Evolutionary conservation across 2,329 filamentous ascomycete species (phyloP).

Genomic region (Neocucurbitaria cava): DNA sequence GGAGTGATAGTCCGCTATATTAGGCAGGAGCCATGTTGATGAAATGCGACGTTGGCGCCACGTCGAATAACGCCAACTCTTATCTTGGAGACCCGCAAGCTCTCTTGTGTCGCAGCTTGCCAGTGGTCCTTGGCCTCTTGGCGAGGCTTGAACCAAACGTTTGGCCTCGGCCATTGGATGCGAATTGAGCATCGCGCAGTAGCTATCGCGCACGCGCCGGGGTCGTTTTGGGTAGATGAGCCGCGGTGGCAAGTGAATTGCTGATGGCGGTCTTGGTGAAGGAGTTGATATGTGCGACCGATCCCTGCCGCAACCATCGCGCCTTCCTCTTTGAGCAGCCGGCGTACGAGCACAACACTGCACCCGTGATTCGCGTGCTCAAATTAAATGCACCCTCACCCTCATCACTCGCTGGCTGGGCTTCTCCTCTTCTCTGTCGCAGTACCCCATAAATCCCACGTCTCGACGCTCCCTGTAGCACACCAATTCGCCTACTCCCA

Average conservation of each 20-base stretch:
- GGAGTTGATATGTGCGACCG: slow-evolving; percentile 1
- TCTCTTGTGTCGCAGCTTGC: slow-evolving; percentile 18
- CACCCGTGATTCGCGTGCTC: slow-evolving; percentile 17
- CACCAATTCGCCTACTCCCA: not conserved
- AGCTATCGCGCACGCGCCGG: slow-evolving; percentile 5
- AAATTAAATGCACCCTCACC: slow-evolving; percentile 11
- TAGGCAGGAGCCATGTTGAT: slow-evolving; percentile 16
- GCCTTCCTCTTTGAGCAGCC: slow-evolving; percentile 22
- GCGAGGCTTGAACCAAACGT: slow-evolving; percentile 15
- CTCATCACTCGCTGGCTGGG: slow-evolving; percentile 9
- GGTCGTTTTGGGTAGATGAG: slow-evolving; percentile 14
- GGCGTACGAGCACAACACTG: slow-evolving; percentile 14
- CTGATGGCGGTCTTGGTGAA: slow-evolving; percentile 13
- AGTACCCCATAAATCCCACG: slow-evolving; percentile 9
- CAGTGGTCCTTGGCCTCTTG: slow-evolving; percentile 18
- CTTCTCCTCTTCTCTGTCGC: slow-evolving; percentile 20
- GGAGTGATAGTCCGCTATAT: slow-evolving; percentile 7
- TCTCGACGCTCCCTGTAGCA: slow-evolving; percentile 10
- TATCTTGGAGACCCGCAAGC: slow-evolving; percentile 18
- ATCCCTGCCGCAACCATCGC: slow-evolving; percentile 13
- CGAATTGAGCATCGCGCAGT: slow-evolving; percentile 9
- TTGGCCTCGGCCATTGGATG: slow-evolving; percentile 13
- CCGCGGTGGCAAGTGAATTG: slow-evolving; percentile 26
- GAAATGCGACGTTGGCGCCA: slow-evolving; percentile 13
- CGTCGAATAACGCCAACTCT: slow-evolving; percentile 6